phyloP scores from a whole-genome alignment of 306 rosid genomes.

The Boehmeria nivea region DNA sequence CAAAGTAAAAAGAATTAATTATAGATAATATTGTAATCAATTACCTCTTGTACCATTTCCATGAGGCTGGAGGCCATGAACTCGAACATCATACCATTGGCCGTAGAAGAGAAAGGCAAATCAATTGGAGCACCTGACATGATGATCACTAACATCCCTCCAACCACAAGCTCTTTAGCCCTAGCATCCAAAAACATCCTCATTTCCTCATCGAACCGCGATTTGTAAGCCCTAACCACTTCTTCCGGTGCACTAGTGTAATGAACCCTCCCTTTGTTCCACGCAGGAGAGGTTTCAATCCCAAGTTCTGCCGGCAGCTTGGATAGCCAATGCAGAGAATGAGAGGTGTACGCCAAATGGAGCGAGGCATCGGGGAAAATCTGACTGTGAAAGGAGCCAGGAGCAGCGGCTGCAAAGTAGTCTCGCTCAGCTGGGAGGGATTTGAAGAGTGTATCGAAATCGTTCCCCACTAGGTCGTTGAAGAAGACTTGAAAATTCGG shows the following conservation, averaged over 20 bases:
- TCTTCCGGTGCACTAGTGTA: constrained; percentile 27
- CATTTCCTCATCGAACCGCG: constrained; percentile 29
- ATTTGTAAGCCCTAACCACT: constrained; percentile 29
- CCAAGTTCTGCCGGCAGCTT: constrained; percentile 24
- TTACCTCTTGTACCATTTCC: constrained; percentile 52
- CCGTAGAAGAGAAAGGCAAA: constrained; percentile 12
- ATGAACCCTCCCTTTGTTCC: constrained; percentile 46
- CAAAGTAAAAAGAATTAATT: neutral
- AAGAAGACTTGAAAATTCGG: constrained; percentile 40
- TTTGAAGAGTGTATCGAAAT: constrained; percentile 40
- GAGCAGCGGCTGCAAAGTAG: constrained; percentile 31
- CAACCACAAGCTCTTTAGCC: constrained; percentile 38
- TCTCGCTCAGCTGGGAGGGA: constrained; percentile 25
- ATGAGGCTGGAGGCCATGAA: constrained; percentile 22
- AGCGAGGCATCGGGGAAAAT: constrained; percentile 36
- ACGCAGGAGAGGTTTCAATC: constrained; percentile 16
- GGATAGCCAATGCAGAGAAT: constrained; percentile 34
- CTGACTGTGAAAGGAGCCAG: constrained; percentile 37
- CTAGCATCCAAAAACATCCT: constrained; percentile 33
- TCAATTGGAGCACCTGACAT: constrained; percentile 28
- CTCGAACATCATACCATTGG: constrained; percentile 23
- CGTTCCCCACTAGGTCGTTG: constrained; percentile 34
- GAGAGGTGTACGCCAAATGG: constrained; percentile 26
- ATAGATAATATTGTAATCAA: neutral
- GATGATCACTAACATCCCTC: constrained; percentile 38